Evolutionary conservation across 1,284 basidiomycete species (phyloP).

Genomic region (Ceratobasidium papillatum): DNA sequence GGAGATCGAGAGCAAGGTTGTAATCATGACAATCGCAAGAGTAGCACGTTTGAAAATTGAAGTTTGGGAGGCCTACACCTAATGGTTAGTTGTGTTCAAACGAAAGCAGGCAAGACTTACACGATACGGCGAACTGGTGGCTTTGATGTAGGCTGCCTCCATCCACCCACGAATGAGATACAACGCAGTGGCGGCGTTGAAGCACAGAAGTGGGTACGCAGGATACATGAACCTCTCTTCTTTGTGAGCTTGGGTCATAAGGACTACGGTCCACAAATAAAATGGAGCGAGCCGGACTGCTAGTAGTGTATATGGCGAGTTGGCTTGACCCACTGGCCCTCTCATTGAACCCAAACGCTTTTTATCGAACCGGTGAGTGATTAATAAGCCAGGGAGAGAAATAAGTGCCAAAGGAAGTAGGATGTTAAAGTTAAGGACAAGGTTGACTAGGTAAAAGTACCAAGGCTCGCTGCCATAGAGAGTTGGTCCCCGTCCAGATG

Average conservation of each 20-base stretch:
- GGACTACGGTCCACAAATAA: constrained; percentile 87
- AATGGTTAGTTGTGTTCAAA: constrained; percentile 17
- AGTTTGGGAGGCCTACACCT: constrained; percentile 75
- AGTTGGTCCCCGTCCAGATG: constrained; percentile 76
- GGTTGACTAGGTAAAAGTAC: constrained; percentile 85
- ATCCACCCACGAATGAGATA: constrained; percentile 87
- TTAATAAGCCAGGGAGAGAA: constrained; percentile 78
- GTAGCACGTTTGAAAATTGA: constrained; percentile 81
- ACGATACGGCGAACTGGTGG: constrained; percentile 84
- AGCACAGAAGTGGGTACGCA: constrained; percentile 88
- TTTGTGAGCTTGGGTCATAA: constrained; percentile 90
- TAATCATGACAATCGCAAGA: constrained; percentile 69
- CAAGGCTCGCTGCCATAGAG: constrained; percentile 94
- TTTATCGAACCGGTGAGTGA: constrained; percentile 80
- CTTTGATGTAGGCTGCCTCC: constrained; percentile 75
- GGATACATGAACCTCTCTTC: constrained; percentile 99
- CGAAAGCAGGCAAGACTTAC: constrained; percentile 54
- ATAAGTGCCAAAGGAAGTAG: constrained; percentile 80
- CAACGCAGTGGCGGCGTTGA: constrained; percentile 90
- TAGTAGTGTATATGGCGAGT: constrained; percentile 79
- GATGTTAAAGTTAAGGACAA: constrained; percentile 93
- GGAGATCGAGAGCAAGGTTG: constrained; percentile 75
- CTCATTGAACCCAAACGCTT: constrained; percentile 77
- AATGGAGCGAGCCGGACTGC: constrained; percentile 80
- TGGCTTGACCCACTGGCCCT: constrained; percentile 64